phyloP scores from a whole-genome alignment of 257 asterid species.

The Verbascum thapsus region DNA sequence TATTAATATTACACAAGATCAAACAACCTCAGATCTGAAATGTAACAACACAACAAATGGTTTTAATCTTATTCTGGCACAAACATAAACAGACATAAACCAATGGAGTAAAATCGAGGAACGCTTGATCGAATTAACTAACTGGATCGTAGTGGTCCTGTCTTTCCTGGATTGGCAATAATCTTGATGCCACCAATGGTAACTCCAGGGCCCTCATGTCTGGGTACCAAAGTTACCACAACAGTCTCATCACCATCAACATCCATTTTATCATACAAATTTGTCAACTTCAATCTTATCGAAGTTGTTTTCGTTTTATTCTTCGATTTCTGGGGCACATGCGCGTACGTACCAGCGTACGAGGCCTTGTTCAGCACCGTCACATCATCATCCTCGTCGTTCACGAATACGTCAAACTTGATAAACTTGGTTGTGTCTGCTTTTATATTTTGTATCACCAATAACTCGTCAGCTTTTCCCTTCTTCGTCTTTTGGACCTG shows the following conservation, averaged over 20 bases:
- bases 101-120: too few species aligned
- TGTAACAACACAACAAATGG: too few species aligned
- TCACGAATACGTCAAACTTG: constrained; percentile 61
- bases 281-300: constrained; percentile 50
- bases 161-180: constrained; percentile 13
- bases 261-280: constrained; percentile 63
- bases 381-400: constrained; percentile 58
- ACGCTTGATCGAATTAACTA: too few species aligned
- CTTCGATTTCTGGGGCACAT: constrained; percentile 50
- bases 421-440: constrained; percentile 39
- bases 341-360: constrained; percentile 64
- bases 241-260: constrained; percentile 51
- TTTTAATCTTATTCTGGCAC: too few species aligned
- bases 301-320: constrained; percentile 35
- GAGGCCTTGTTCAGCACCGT: constrained; percentile 49
- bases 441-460: constrained; percentile 38
- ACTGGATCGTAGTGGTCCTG: neutral
- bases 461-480: constrained; percentile 45
- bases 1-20: too few species aligned
- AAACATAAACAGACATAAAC: too few species aligned
- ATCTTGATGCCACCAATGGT: constrained; percentile 61
- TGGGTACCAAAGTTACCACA: constrained; percentile 56
- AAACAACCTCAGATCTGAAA: too few species aligned
- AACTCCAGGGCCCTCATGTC: constrained; percentile 38
- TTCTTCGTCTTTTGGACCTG: constrained; percentile 39